These are phyloP conservation scores for Actinomucor elegans DNA, from an alignment of 371 early-diverging fungal species.

Conservation along the genomic window DNA sequence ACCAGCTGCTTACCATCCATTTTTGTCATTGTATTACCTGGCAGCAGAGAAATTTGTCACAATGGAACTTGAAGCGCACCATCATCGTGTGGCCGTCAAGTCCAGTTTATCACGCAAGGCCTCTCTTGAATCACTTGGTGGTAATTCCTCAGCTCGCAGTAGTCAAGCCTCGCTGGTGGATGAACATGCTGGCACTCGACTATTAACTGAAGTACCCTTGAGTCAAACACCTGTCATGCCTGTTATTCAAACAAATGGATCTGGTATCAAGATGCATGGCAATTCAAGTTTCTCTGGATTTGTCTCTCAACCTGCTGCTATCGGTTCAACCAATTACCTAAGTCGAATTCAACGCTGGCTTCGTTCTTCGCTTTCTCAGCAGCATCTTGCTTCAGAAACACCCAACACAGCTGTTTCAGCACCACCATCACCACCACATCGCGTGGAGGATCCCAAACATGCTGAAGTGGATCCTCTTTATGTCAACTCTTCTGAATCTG, in stretches of 20 bases:
- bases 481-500: not conserved
- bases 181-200: slow-evolving; percentile 5
- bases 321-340: slow-evolving; percentile 37
- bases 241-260: not conserved
- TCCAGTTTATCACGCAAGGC: slow-evolving; percentile 34
- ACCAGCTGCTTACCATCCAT: slow-evolving; percentile 60
- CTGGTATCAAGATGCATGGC: slow-evolving; percentile 6
- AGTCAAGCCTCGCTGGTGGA: slow-evolving; percentile 39
- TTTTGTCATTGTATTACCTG: slow-evolving; percentile 84
- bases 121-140: slow-evolving; percentile 37
- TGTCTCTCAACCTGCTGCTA: slow-evolving; percentile 33
- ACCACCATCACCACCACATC: slow-evolving; percentile 16
- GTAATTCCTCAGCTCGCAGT: slow-evolving; percentile 32
- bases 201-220: slow-evolving; percentile 20
- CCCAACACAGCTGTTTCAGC: not conserved
- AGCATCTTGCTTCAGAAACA: slow-evolving; percentile 21
- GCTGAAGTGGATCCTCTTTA: slow-evolving; percentile 1
- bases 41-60: slow-evolving; percentile 75
- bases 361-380: slow-evolving; percentile 42
- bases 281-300: slow-evolving; percentile 22
- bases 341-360: slow-evolving; percentile 48
- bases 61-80: slow-evolving; percentile 31
- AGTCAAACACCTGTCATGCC: slow-evolving; percentile 17
- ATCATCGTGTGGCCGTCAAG: slow-evolving; percentile 5
- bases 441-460: slow-evolving; percentile 12